phyloP scores from a whole-genome alignment of 768 basidiomycete species.

The Ramaria sp. region DNA sequence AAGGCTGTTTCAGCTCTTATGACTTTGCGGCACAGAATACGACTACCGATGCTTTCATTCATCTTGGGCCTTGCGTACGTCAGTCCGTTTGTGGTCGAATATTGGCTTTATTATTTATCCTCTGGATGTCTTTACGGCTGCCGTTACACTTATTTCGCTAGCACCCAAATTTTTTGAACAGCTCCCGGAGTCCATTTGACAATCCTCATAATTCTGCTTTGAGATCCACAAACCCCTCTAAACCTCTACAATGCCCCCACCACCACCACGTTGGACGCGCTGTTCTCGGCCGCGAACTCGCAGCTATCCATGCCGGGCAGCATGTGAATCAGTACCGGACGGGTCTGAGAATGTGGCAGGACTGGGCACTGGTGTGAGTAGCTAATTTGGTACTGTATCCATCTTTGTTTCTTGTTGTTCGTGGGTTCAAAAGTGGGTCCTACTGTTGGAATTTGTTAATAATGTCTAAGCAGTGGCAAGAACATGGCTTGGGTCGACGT shows the following conservation, averaged over 20 bases:
- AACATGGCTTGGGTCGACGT: too few relatives aligned
- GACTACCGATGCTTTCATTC: conserved; percentile 41
- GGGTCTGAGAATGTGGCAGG: conserved; percentile 37
- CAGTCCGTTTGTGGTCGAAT: background rate
- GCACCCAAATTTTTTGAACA: conserved; percentile 37
- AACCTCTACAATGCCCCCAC: too few relatives aligned
- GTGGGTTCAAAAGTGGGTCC: background rate
- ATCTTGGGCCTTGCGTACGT: conserved; percentile 21
- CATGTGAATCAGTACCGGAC: conserved; percentile 43
- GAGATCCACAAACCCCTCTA: too few relatives aligned
- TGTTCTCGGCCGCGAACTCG: conserved; percentile 43
- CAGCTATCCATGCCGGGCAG: conserved; percentile 44
- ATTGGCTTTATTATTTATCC: too few relatives aligned
- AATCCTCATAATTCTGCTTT: too few relatives aligned
- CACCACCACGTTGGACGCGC: too few relatives aligned
- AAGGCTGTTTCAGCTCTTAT: conserved; percentile 55
- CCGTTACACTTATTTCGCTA: conserved; percentile 37
- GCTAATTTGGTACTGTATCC: conserved; percentile 25
- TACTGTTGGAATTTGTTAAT: too few relatives aligned
- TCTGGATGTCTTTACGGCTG: background rate
- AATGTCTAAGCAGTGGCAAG: too few relatives aligned
- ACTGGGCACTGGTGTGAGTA: conserved; percentile 45
- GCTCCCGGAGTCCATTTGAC: conserved; percentile 21
- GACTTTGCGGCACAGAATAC: conserved; percentile 43
- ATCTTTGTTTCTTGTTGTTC: background rate